These are phyloP conservation scores for Immersiporthe knoxdaviesiana DNA, from an alignment of 2,329 filamentous ascomycete genomes.

Conservation along the genomic window DNA sequence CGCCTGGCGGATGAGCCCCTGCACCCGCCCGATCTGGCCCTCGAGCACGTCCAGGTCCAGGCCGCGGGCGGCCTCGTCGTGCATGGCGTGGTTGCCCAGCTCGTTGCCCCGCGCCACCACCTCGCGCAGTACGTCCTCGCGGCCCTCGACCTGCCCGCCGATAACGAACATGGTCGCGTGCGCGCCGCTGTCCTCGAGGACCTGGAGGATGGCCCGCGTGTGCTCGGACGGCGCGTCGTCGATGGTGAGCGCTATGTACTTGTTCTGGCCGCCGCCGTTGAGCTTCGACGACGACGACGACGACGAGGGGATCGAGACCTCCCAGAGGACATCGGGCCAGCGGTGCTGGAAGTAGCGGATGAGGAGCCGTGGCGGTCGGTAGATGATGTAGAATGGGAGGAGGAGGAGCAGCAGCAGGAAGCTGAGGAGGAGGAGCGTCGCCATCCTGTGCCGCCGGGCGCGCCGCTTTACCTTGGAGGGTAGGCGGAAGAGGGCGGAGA, in stretches of 20 bases:
- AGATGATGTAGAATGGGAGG: conserved; percentile 67
- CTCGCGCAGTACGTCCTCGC: conserved; percentile 57
- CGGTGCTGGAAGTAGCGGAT: conserved; percentile 71
- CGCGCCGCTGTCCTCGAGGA: conserved; percentile 68
- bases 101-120: conserved; percentile 68
- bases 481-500: conserved; percentile 54
- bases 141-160: conserved; percentile 67
- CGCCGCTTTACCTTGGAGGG: conserved; percentile 61
- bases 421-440: conserved; percentile 52
- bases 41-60: conserved; percentile 63
- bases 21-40: conserved; percentile 67
- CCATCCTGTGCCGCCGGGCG: conserved; percentile 62
- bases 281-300: conserved; percentile 23
- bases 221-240: conserved; percentile 81
- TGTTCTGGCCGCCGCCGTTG: conserved; percentile 55
- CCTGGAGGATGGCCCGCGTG: conserved; percentile 69
- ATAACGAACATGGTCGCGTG: conserved; percentile 89
- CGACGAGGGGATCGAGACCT: conserved; percentile 51
- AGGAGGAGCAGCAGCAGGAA: conserved; percentile 42
- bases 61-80: conserved; percentile 73
- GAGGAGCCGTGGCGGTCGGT: conserved; percentile 76
- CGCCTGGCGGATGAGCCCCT: conserved; percentile 59
- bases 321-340: conserved; percentile 82
- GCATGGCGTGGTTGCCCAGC: conserved; percentile 87
- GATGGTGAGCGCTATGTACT: conserved; percentile 79